Conservation (phyloP, 192 early-diverging fungal genomes). For the Funneliformis geosporum region DNA sequence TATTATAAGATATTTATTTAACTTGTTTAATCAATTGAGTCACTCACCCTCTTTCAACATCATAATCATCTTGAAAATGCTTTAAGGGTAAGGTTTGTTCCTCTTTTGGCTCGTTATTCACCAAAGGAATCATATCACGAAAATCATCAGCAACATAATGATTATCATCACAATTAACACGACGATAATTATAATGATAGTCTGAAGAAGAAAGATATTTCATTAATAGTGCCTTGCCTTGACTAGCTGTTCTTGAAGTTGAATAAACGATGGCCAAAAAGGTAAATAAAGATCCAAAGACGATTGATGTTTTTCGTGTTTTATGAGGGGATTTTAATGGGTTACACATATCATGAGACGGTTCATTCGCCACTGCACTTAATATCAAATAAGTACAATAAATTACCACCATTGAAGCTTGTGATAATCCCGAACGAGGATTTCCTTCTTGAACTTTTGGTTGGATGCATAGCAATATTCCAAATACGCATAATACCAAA, state of each 20-base stretch:
- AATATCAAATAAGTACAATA: constrained; percentile 91
- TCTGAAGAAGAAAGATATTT: constrained; percentile 42
- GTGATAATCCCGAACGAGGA: constrained; percentile 86
- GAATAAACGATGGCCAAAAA: constrained; percentile 93
- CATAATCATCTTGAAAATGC: constrained; percentile 39
- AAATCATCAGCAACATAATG: background rate
- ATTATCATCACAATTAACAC: background rate
- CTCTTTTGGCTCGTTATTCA: constrained; percentile 43
- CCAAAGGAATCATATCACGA: constrained; percentile 38
- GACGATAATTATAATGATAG: background rate
- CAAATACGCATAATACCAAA: constrained; percentile 71
- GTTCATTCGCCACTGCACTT: constrained; percentile 81
- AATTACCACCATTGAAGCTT: constrained; percentile 89
- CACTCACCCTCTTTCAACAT: constrained; percentile 50
- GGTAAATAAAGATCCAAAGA: constrained; percentile 89
- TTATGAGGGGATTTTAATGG: constrained; percentile 72
- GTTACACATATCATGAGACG: constrained; percentile 70
- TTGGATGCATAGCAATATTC: constrained; percentile 67
- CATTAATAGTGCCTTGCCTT: constrained; percentile 67
- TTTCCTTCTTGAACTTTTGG: constrained; percentile 90
- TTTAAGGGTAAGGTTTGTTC: constrained; percentile 23
- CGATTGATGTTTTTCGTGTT: constrained; percentile 78
- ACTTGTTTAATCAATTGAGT: background rate
- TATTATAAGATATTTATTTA: background rate
- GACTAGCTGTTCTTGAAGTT: constrained; percentile 86